Evolutionary conservation across 768 basidiomycete genomes (phyloP).

Genomic region (Tulasnella sp.): DNA sequence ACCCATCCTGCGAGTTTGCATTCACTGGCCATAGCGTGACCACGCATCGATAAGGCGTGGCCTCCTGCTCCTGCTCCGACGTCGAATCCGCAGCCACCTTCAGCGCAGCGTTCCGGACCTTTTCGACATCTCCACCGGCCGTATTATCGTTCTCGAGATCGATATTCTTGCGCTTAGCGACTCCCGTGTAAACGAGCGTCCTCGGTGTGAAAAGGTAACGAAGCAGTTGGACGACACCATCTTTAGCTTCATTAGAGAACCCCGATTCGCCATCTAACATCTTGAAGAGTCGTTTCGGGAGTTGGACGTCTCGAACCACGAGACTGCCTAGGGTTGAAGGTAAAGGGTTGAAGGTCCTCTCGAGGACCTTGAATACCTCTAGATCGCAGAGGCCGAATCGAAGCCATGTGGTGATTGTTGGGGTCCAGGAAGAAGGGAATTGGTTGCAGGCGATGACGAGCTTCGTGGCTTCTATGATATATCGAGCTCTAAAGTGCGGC

Average conservation of each 20-base stretch:
- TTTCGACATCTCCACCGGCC: background rate
- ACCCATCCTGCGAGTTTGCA: slow-evolving; percentile 60
- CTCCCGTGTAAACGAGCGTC: slow-evolving; percentile 22
- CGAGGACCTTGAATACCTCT: slow-evolving; percentile 10
- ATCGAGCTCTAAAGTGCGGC: slow-evolving; percentile 50
- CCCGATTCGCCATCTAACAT: background rate
- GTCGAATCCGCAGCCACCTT: no score
- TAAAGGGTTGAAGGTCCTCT: background rate
- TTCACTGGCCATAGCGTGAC: background rate
- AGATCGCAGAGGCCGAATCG: slow-evolving; percentile 25
- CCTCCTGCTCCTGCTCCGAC: no score
- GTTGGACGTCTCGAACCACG: background rate
- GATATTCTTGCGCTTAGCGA: slow-evolving; percentile 4
- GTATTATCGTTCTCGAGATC: slow-evolving; percentile 13
- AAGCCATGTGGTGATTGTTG: slow-evolving; percentile 15
- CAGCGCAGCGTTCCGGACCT: background rate
- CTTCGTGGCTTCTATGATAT: slow-evolving; percentile 34
- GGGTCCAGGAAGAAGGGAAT: background rate
- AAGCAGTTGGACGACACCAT: background rate
- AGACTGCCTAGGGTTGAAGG: background rate
- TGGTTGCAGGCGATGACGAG: background rate
- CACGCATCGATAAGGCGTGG: background rate
- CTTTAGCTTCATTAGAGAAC: background rate
- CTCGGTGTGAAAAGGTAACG: slow-evolving; percentile 31
- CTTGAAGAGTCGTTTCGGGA: background rate